Conservation (phyloP, 2,329 filamentous ascomycete species). For the Xylaria sp. region DNA sequence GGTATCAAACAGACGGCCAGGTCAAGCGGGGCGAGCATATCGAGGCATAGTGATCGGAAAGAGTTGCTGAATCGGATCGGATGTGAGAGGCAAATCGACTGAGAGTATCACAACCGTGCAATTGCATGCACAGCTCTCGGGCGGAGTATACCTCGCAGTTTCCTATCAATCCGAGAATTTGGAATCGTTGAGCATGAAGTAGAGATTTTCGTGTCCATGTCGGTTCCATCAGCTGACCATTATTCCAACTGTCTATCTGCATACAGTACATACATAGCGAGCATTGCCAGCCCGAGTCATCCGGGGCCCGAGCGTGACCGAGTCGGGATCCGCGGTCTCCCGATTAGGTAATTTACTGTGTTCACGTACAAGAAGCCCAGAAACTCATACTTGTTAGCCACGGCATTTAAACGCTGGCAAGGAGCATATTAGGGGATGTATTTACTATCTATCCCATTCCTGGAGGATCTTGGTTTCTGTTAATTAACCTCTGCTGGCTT, state of each 20-base stretch:
- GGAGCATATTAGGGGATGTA: no score
- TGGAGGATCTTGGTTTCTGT: no score
- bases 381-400: no score
- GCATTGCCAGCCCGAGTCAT: background rate
- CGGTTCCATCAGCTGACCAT: background rate
- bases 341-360: background rate
- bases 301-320: conserved; percentile 17
- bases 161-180: background rate
- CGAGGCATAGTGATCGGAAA: conserved; percentile 77
- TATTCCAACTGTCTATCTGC: background rate
- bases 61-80: conserved; percentile 82
- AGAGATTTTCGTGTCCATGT: background rate
- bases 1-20: conserved; percentile 61
- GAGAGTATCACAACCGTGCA: conserved; percentile 25
- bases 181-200: background rate
- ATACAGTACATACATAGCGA: background rate
- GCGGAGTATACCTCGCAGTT: background rate
- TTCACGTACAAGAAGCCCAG: no score
- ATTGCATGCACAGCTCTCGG: background rate
- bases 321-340: conserved; percentile 22
- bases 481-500: no score
- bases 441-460: no score
- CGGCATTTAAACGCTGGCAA: no score
- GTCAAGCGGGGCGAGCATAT: conserved; percentile 69
- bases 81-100: conserved; percentile 77